A percentile compares a stretch with the other conserved stretches of the same genome.
phyloP scores from a whole-genome alignment of 208 protist genomes.

The Acanthamoeba lenticulata region DNA sequence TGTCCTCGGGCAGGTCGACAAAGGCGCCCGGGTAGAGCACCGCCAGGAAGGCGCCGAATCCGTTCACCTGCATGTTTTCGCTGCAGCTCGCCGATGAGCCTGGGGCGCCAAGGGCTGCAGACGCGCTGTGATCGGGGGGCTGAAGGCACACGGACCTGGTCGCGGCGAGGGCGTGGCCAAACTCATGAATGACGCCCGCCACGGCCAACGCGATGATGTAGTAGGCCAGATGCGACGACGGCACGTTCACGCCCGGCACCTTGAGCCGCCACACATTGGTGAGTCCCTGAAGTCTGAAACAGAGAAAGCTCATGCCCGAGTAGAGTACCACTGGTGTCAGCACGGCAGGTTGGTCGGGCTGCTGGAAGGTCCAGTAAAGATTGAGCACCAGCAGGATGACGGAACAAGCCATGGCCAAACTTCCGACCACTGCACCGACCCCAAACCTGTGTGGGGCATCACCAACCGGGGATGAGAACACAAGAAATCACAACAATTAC shows the following conservation, averaged over 20 bases:
- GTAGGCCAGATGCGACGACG: slow-evolving; percentile 43
- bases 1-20: slow-evolving; percentile 9
- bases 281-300: background rate
- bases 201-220: slow-evolving; percentile 55
- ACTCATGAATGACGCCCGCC: slow-evolving; percentile 50
- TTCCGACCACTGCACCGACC: background rate
- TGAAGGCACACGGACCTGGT: background rate
- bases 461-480: background rate
- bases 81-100: too few relatives aligned
- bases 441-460: background rate
- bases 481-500: background rate
- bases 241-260: slow-evolving; percentile 63
- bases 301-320: background rate
- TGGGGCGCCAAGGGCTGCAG: background rate
- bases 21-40: slow-evolving; percentile 62
- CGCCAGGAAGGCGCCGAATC: slow-evolving; percentile 1
- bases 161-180: slow-evolving; percentile 38
- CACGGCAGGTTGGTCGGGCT: slow-evolving; percentile 28
- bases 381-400: slow-evolving; percentile 4
- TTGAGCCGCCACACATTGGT: background rate
- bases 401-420: background rate
- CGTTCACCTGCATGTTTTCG: background rate
- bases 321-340: slow-evolving; percentile 21
- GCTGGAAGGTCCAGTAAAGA: background rate
- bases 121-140: background rate